Evolutionary conservation across 2,329 filamentous ascomycete genomes (phyloP).

Genomic region (Alternaria novae-zelandiae): DNA sequence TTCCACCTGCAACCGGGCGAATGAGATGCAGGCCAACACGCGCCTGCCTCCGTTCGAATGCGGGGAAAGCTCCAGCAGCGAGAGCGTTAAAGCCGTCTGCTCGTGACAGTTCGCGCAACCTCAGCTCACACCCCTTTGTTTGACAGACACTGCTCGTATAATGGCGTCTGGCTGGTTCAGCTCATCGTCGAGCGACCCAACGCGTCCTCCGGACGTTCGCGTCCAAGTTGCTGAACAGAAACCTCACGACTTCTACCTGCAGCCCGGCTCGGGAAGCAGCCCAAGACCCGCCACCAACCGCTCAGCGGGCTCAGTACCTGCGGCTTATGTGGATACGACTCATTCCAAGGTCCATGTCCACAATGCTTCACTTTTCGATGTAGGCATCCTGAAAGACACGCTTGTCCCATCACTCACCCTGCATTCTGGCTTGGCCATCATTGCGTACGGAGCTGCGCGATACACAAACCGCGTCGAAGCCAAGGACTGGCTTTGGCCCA

Average conservation of each 20-base stretch:
- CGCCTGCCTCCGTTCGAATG: slow-evolving; percentile 23
- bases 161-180: slow-evolving; percentile 42
- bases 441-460: slow-evolving; percentile 60
- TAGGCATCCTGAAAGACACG: slow-evolving; percentile 62
- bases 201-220: slow-evolving; percentile 37
- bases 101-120: slow-evolving; percentile 2
- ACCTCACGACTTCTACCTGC: slow-evolving; percentile 43
- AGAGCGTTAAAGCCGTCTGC: slow-evolving; percentile 13
- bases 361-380: slow-evolving; percentile 42
- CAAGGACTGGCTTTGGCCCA: slow-evolving; percentile 68
- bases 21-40: slow-evolving; percentile 4
- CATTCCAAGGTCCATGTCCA: slow-evolving; percentile 44
- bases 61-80: slow-evolving; percentile 30
- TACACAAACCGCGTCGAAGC: slow-evolving; percentile 62
- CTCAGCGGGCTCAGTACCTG: background rate
- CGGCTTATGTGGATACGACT: slow-evolving; percentile 31
- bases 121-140: slow-evolving; percentile 1
- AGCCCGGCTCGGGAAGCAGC: slow-evolving; percentile 28
- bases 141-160: slow-evolving; percentile 1
- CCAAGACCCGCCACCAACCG: slow-evolving; percentile 13
- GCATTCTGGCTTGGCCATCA: slow-evolving; percentile 59
- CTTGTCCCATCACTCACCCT: slow-evolving; percentile 62
- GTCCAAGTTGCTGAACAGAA: slow-evolving; percentile 40
- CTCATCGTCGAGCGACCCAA: slow-evolving; percentile 25
- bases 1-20: slow-evolving; percentile 5